phyloP scores from a whole-genome alignment of 2,329 filamentous ascomycete species.

The Verticillium tricorpus region DNA sequence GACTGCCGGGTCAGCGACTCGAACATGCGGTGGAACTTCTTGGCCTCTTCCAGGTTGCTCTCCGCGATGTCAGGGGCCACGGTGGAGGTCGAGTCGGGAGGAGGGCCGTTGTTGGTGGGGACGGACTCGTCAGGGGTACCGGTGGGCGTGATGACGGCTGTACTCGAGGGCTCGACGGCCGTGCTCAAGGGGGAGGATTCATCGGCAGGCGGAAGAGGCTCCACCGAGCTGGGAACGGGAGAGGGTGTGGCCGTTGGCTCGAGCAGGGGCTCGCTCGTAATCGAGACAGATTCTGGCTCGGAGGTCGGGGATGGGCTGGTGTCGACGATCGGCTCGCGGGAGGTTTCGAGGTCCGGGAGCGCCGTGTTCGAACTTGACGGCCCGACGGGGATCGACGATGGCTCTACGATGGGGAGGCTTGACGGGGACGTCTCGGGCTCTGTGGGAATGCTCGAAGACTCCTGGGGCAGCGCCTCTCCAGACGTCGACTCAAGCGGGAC shows the following conservation, averaged over 20 bases:
- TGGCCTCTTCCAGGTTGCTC: conserved; percentile 39
- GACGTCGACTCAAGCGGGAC: background rate
- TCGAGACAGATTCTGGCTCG: background rate
- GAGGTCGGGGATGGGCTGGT: background rate
- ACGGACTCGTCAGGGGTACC: conserved; percentile 30
- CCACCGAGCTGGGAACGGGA: background rate
- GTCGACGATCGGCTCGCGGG: background rate
- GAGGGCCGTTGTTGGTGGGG: conserved; percentile 34
- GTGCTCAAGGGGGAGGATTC: background rate
- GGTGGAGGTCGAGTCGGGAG: conserved; percentile 31
- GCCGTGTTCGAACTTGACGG: background rate
- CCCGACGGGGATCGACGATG: background rate
- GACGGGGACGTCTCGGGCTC: background rate
- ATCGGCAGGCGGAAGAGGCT: background rate
- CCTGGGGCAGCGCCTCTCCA: background rate
- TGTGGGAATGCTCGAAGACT: background rate
- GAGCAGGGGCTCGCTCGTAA: background rate
- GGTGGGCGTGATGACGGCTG: conserved; percentile 19
- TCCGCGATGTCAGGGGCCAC: conserved; percentile 37
- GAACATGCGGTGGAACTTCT: conserved; percentile 43
- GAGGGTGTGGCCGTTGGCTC: background rate
- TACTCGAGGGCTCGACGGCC: background rate
- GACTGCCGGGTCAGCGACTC: conserved; percentile 37
- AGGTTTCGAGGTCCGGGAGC: background rate
- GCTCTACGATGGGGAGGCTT: background rate